Evolutionary conservation across 768 basidiomycete species (phyloP).

Genomic region (Pulveroboletus sp.): DNA sequence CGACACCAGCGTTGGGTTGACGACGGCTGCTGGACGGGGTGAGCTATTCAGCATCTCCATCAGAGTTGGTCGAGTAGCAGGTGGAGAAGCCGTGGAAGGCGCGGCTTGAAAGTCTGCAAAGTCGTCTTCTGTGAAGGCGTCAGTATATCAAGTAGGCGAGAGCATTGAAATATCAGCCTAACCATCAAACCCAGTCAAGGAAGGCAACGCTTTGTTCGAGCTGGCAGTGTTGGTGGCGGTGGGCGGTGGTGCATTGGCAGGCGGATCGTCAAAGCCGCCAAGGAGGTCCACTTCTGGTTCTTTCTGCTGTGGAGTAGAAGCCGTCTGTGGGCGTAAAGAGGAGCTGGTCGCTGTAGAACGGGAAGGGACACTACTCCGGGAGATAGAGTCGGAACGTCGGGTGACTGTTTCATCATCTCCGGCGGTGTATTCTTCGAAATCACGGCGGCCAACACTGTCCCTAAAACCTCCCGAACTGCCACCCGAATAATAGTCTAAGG

Average conservation of each 20-base stretch:
- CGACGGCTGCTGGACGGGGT: conserved; percentile 10
- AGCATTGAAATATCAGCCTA: not conserved
- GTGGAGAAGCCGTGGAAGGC: conserved; percentile 41
- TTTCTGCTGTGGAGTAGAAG: conserved; percentile 39
- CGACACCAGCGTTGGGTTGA: conserved; percentile 8
- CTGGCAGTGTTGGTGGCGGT: conserved; percentile 9
- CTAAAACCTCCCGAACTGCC: conserved; percentile 58
- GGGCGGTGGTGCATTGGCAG: conserved; percentile 26
- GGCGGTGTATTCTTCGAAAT: conserved; percentile 94
- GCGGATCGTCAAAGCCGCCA: conserved; percentile 68
- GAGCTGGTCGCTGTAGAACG: conserved; percentile 36
- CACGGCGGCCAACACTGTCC: conserved; percentile 52
- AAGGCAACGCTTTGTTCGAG: conserved; percentile 32
- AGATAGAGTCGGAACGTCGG: conserved; percentile 39
- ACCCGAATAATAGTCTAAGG: conserved; percentile 36
- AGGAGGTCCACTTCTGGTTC: conserved; percentile 69
- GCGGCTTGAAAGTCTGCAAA: conserved; percentile 86
- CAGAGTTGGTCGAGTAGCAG: conserved; percentile 37
- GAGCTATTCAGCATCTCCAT: conserved; percentile 48
- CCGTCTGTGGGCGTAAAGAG: conserved; percentile 33
- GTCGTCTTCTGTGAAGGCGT: conserved; percentile 61
- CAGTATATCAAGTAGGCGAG: not conserved
- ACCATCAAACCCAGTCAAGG: conserved; percentile 29
- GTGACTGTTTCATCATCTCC: conserved; percentile 78
- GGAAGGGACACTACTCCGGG: conserved; percentile 28